Base-by-base conservation (phyloP, 768 basidiomycete genomes). In the Leccinellum rugosiceps region DNA sequence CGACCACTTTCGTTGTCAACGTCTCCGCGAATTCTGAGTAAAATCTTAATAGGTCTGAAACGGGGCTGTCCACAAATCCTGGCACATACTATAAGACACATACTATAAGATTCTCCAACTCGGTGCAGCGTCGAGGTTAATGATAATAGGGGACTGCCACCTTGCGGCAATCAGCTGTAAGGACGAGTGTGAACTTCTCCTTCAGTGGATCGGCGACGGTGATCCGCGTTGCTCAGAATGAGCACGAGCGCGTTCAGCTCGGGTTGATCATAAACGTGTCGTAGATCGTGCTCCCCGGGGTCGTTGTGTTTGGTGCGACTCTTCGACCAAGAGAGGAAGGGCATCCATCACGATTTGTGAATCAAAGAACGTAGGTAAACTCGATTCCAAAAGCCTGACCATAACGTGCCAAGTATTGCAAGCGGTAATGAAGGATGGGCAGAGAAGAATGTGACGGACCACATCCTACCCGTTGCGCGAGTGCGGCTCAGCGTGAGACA, bases 361-460 rank as follows among this genome's bases (percentile, higher is more conserved):
- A 48, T 56, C 50, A 21, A 66, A 59, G 45, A 52, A 66, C 9
- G 62, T 67, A 28, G 63, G 63, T 19, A 31, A 31, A 48, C 65
- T 67, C 14, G 59, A 46, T 25, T 66, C 65, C 6, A 66, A 32
- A 15, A 66, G 58, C 4, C 75, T 75, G 8, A 87, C 75, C 23
- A 76, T 69, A 48, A 85, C 71, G 48, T 78, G 75, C 84, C 66
- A 70, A 10, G 55, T 50, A 17, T 43, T 57, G 25, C 25, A 25
- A 4, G 25, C 25, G 4, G 4, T 25, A 4, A 25, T 25, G 54
- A 32, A 23, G 59, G 35, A 21, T 59, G 34, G 0, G 61, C 52
- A 6, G 61, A 66, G 51, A 70, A 64, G 53, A 68, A 70, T 10
- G 56, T 58, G 15, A 69, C 6, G 26, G 61, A 61, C 68, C 68